Conservation (phyloP, 495 filamentous ascomycete genomes). For the Penicillium steckii region DNA sequence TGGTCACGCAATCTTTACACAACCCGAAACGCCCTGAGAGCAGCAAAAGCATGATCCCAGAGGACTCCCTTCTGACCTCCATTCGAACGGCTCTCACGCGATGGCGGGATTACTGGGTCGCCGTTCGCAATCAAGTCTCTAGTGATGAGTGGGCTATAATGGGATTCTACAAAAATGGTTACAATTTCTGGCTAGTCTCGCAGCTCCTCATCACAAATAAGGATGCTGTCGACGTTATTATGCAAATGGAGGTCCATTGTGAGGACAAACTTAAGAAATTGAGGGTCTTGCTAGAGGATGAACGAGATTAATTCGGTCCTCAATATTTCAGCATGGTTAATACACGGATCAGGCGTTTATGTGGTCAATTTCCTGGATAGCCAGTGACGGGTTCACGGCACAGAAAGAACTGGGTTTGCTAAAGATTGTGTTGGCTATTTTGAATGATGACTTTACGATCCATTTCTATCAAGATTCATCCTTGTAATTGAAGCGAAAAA, state of each 20-base stretch:
- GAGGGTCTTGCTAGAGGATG: conserved; percentile 43
- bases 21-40: background rate
- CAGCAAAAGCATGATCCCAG: conserved; percentile 23
- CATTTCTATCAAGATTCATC: too few species aligned
- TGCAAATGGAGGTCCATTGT: conserved; percentile 49
- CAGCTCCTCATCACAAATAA: conserved; percentile 48
- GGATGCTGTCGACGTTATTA: conserved; percentile 45
- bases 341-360: background rate
- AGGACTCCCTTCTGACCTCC: conserved; percentile 30
- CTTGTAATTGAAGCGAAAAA: too few species aligned
- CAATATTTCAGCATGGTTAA: background rate
- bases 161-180: conserved; percentile 47
- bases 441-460: background rate
- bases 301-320: conserved; percentile 26
- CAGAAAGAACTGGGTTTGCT: too few species aligned
- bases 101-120: conserved; percentile 41
- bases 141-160: conserved; percentile 41
- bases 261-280: conserved; percentile 48
- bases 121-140: conserved; percentile 31
- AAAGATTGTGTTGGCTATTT: too few species aligned
- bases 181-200: conserved; percentile 49
- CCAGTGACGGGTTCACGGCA: too few species aligned
- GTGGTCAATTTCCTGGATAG: background rate
- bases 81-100: conserved; percentile 37
- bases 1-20: conserved; percentile 5